Percentiles rank a stretch among this genome's conserved stretches.
These are phyloP conservation scores for Thuja plicata DNA, from an alignment of 83 land plant species.

Conservation along the genomic window DNA sequence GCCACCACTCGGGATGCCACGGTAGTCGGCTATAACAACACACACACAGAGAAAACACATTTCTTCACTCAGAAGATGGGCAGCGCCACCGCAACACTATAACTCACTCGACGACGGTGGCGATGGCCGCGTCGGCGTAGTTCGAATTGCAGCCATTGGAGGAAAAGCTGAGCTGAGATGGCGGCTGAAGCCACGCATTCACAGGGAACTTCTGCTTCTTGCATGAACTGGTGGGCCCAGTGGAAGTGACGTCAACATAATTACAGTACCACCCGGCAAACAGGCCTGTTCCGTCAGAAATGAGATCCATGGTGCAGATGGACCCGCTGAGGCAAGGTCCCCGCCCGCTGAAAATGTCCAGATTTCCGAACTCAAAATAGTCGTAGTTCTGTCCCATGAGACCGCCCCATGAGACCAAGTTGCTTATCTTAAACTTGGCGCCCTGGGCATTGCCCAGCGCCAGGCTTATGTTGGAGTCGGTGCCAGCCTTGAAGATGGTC, in stretches of 20 bases:
- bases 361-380: constrained; percentile 57
- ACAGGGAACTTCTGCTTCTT: constrained; percentile 32
- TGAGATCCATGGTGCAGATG: constrained; percentile 28
- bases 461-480: constrained; percentile 45
- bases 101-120: too few species aligned
- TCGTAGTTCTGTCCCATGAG: constrained; percentile 44
- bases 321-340: constrained; percentile 35
- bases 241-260: constrained; percentile 55
- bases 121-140: too few species aligned
- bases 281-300: constrained; percentile 46
- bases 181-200: constrained; percentile 50
- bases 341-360: constrained; percentile 62
- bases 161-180: constrained; percentile 33
- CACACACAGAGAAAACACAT: too few species aligned
- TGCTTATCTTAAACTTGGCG: background rate
- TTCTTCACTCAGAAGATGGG: too few species aligned
- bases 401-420: constrained; percentile 57
- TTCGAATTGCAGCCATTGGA: constrained; percentile 15
- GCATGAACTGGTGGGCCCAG: constrained; percentile 38
- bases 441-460: constrained; percentile 7
- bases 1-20: too few species aligned
- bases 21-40: too few species aligned
- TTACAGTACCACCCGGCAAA: constrained; percentile 28
- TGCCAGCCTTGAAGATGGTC: constrained; percentile 42
- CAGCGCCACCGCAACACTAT: too few species aligned